Base-by-base conservation (phyloP, 768 basidiomycete genomes). In the Tephrocybe rancida region DNA sequence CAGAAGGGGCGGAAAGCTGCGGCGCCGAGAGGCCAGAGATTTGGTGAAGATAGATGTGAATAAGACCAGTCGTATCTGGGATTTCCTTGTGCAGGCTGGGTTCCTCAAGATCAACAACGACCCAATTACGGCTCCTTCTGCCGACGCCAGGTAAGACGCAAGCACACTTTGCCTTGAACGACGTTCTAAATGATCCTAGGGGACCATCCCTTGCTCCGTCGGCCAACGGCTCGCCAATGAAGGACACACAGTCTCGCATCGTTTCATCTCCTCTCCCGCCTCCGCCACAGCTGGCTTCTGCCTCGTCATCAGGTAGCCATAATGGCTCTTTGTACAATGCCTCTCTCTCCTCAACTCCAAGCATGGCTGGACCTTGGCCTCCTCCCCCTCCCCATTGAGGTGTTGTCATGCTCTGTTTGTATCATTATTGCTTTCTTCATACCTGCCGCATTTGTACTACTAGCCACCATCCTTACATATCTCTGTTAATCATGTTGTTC, bases 31-130 rank as follows among this genome's bases (percentile, higher is more conserved):
- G 68, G 93, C 94, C 10, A 82, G 91, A 46, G 92, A 92, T 68
- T 76, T 96, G 55, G 87, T 95, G 60, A 94, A 92, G 70, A 92
- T 97, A 57, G 94, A 95, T 66, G 91, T 92, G 56, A 92, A 92
- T 69, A 96, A 97, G 71, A 94, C 92, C 1, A 88, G 87, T 69
- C 79, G 90, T 35, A 90, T 94, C 27, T 97, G 93, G 91, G 94
- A 96, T 66, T 95, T 93, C 67, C 77, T 96, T 26, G 90, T 92
- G 2, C 88, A 91, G 63, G 83, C 88, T 5, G 93, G 94, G 13
- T 90, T 86, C 68, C 74, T 91, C 59, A 88, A 85, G 62, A 88
- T 91, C 53, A 83, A 80, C 1, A 73, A 79, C 2, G 85, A 87
- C 52, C 73, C 75, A 57, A 58, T 68, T 3, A 56, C 62, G 18